phyloP scores from a whole-genome alignment of 208 protist species.

The Trypanosoma rangeli region DNA sequence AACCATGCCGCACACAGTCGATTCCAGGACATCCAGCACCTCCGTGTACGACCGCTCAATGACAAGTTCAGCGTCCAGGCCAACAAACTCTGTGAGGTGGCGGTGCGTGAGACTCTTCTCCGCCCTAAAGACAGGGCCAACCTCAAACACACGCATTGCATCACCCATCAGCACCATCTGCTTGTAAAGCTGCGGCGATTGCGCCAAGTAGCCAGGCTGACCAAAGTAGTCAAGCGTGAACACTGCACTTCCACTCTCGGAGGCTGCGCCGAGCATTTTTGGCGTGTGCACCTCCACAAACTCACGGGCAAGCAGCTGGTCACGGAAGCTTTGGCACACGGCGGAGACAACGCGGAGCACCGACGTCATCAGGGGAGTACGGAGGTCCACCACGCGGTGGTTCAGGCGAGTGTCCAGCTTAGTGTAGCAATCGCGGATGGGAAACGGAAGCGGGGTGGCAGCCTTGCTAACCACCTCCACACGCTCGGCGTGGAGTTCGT shows the following conservation, averaged over 20 bases:
- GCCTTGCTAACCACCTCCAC: constrained; percentile 50
- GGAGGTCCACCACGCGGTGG: constrained; percentile 96
- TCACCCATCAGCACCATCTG: constrained; percentile 98
- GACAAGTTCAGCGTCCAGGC: constrained; percentile 99
- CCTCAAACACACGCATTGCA: constrained; percentile 93
- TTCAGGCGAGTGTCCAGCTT: constrained; percentile 95
- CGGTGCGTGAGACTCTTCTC: constrained; percentile 98
- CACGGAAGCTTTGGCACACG: constrained; percentile 87
- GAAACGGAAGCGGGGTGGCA: constrained; percentile 78
- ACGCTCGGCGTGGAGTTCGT: constrained; percentile 59
- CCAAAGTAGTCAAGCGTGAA: constrained; percentile 85
- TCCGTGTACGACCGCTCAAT: constrained; percentile 97
- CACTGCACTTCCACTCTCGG: constrained; percentile 92
- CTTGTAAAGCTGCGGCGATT: constrained; percentile 99
- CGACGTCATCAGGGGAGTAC: constrained; percentile 92
- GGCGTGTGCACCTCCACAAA: constrained; percentile 99
- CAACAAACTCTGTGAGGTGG: constrained; percentile 99
- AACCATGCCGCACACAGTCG: constrained; percentile 95
- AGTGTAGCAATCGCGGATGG: constrained; percentile 74
- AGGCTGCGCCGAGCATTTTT: constrained; percentile 96
- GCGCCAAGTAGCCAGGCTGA: constrained; percentile 93
- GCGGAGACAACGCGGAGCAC: constrained; percentile 91
- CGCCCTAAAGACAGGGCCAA: constrained; percentile 97
- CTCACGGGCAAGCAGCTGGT: constrained; percentile 65
- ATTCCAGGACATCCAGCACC: constrained; percentile 94